Evolutionary conservation across 768 basidiomycete genomes (phyloP).

Genomic region (Cantharellus anzutake): DNA sequence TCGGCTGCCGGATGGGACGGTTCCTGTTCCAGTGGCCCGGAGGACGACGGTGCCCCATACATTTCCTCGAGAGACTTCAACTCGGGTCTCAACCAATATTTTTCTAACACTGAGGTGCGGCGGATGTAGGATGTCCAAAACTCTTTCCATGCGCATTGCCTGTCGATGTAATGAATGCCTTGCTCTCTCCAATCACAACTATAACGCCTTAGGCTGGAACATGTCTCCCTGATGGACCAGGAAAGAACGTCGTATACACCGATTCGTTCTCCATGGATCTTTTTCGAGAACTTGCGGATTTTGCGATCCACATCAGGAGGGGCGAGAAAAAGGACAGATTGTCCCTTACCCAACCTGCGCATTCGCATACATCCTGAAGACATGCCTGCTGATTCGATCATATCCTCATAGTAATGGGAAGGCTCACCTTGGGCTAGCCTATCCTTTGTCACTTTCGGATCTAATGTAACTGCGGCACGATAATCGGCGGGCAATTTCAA

Average conservation of each 20-base stretch:
- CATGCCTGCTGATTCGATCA: background rate
- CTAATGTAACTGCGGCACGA: constrained; percentile 1
- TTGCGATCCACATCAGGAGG: constrained; percentile 23
- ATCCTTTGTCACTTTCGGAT: constrained; percentile 24
- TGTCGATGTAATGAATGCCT: too few relatives aligned
- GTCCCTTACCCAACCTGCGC: constrained; percentile 29
- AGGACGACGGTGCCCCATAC: too few relatives aligned
- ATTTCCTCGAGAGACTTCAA: too few relatives aligned
- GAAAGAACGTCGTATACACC: constrained; percentile 18
- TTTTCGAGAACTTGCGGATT: constrained; percentile 11
- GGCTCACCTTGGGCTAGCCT: constrained; percentile 29
- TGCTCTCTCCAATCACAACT: too few relatives aligned
- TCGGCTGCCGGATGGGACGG: too few relatives aligned
- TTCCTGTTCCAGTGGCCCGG: too few relatives aligned
- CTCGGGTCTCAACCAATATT: too few relatives aligned
- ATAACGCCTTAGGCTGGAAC: background rate
- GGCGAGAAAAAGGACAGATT: constrained; percentile 30
- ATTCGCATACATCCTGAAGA: constrained; percentile 36
- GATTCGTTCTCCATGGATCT: background rate
- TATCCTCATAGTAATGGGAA: background rate
- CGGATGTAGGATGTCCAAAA: background rate
- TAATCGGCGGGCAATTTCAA: background rate
- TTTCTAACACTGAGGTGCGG: too few relatives aligned
- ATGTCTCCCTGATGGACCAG: background rate
- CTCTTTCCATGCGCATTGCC: too few relatives aligned